These are phyloP conservation scores for Umbelopsis ramanniana DNA, from an alignment of 192 early-diverging fungal species.

Conservation along the genomic window DNA sequence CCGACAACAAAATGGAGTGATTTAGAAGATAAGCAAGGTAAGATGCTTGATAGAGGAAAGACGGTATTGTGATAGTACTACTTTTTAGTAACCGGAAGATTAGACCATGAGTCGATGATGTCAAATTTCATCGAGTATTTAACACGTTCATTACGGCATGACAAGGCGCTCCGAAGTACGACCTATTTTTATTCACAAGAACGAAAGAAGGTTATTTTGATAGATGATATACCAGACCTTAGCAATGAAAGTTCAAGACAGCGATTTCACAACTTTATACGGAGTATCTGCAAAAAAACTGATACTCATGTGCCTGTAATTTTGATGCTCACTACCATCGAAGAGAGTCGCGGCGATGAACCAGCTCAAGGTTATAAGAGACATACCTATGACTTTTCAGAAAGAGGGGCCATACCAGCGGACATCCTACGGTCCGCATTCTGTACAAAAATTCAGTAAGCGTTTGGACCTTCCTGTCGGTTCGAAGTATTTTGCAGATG, in stretches of 20 bases:
- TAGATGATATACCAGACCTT: constrained; percentile 27
- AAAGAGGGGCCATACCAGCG: constrained; percentile 1
- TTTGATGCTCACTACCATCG: constrained; percentile 1
- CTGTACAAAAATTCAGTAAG: constrained; percentile 19
- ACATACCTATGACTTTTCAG: background rate
- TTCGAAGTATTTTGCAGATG: background rate
- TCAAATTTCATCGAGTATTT: constrained; percentile 14
- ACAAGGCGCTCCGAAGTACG: background rate
- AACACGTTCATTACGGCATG: constrained; percentile 10
- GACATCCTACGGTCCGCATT: background rate
- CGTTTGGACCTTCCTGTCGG: background rate
- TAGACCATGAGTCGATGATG: constrained; percentile 13
- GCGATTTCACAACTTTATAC: constrained; percentile 9
- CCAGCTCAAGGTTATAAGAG: background rate
- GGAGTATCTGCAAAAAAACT: background rate
- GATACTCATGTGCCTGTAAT: constrained; percentile 10
- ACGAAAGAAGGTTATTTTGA: constrained; percentile 15
- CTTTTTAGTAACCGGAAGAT: background rate
- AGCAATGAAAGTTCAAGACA: background rate
- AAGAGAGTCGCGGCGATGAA: constrained; percentile 4
- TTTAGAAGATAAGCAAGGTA: constrained; percentile 5
- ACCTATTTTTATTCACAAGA: background rate
- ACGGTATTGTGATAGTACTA: no score
- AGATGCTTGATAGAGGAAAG: no score
- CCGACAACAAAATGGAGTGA: constrained; percentile 7